These are phyloP conservation scores for Lichtheimia ornata DNA, from an alignment of 371 early-diverging fungal genomes.

Conservation along the genomic window DNA sequence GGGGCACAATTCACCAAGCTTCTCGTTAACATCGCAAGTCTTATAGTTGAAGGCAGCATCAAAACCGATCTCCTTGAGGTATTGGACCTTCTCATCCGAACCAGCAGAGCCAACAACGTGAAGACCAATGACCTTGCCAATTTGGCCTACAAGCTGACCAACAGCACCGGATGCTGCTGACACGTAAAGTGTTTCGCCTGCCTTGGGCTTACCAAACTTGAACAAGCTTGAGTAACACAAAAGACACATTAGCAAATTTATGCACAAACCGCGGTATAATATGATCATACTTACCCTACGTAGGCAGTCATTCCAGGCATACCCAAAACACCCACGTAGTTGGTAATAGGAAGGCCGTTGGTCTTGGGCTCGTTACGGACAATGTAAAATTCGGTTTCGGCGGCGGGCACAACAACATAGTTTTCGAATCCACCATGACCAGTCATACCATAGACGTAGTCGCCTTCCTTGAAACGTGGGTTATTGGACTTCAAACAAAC, in stretches of 20 bases:
- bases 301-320: constrained; percentile 59
- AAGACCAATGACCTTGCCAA: constrained; percentile 67
- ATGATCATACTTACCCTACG: constrained; percentile 21
- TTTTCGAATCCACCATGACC: constrained; percentile 56
- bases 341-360: constrained; percentile 45
- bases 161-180: constrained; percentile 61
- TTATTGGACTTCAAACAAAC: constrained; percentile 65
- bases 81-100: constrained; percentile 64
- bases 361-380: constrained; percentile 42
- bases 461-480: constrained; percentile 57
- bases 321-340: constrained; percentile 57
- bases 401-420: constrained; percentile 38
- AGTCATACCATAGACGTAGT: constrained; percentile 58
- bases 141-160: constrained; percentile 61
- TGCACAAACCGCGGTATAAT: not conserved
- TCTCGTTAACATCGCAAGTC: constrained; percentile 49
- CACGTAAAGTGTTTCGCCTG: constrained; percentile 55
- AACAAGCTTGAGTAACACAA: constrained; percentile 13
- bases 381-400: constrained; percentile 19
- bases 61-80: constrained; percentile 61
- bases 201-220: constrained; percentile 36
- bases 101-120: constrained; percentile 79
- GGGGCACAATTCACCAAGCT: constrained; percentile 53
- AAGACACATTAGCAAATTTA: not conserved
- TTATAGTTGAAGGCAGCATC: constrained; percentile 88